Percentiles rank a stretch among this genome's conserved stretches.
phyloP scores from a whole-genome alignment of 768 basidiomycete species.

The Mycena galericulata region DNA sequence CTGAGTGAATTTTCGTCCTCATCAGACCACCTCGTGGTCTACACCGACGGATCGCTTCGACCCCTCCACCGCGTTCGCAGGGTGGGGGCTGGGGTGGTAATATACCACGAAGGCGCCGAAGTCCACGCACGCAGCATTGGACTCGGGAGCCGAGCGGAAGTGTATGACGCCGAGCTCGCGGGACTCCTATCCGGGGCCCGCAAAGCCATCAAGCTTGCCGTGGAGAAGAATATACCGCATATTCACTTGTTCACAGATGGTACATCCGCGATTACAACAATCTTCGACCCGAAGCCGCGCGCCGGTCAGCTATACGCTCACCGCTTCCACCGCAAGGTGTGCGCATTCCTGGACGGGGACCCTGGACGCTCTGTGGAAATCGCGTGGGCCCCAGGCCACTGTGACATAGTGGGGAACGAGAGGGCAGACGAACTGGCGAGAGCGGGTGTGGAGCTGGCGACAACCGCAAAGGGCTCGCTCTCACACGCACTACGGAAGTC shows the following conservation, averaged over 20 bases:
- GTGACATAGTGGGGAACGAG: conserved; percentile 37
- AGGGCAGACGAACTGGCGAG: conserved; percentile 41
- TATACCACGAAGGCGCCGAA: conserved; percentile 2
- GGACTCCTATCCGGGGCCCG: background rate
- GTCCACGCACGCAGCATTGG: background rate
- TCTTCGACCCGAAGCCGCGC: conserved; percentile 4
- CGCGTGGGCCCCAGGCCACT: conserved; percentile 40
- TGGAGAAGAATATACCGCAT: background rate
- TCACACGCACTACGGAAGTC: conserved; percentile 30
- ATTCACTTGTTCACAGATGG: background rate
- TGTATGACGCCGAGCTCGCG: conserved; percentile 17
- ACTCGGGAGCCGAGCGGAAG: conserved; percentile 17
- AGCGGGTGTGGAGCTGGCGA: conserved; percentile 23
- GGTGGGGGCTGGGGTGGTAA: conserved; percentile 15
- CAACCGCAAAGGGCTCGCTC: conserved; percentile 14
- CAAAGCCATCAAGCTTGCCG: conserved; percentile 1
- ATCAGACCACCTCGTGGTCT: conserved; percentile 10
- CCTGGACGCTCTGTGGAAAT: conserved; percentile 14
- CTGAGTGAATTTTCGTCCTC: background rate
- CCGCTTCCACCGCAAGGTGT: conserved; percentile 31
- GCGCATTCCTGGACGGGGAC: conserved; percentile 25
- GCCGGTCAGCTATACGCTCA: conserved; percentile 29
- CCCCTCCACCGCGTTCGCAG: conserved; percentile 1
- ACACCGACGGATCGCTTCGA: conserved; percentile 20
- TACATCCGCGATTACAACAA: background rate